phyloP scores from a whole-genome alignment of 2,329 filamentous ascomycete genomes.

The Chaetomium sp. region DNA sequence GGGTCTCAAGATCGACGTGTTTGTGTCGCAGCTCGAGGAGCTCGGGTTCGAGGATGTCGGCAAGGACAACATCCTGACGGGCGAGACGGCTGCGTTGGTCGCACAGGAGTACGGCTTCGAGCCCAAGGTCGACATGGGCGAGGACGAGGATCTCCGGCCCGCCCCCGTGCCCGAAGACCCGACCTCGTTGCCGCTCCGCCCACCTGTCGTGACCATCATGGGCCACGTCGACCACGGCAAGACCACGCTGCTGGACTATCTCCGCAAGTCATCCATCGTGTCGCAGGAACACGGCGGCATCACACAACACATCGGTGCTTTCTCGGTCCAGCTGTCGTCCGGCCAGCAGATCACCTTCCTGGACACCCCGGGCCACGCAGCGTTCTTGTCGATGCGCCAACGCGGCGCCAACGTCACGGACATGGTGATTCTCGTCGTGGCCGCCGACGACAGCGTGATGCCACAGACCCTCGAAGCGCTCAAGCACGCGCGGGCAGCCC shows the following conservation, averaged over 20 bases:
- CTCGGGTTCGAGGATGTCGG: slow-evolving; percentile 85
- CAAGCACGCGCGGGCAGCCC: slow-evolving; percentile 80
- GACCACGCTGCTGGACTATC: slow-evolving; percentile 88
- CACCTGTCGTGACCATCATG: slow-evolving; percentile 98
- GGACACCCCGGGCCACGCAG: slow-evolving; percentile 92
- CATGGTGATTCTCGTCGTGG: slow-evolving; percentile 91
- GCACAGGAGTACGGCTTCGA: slow-evolving; percentile 92
- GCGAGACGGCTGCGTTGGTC: slow-evolving; percentile 83
- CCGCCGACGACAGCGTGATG: slow-evolving; percentile 95
- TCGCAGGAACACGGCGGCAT: slow-evolving; percentile 93
- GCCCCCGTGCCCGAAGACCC: slow-evolving; percentile 63
- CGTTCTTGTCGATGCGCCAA: slow-evolving; percentile 92
- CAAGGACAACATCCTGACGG: slow-evolving; percentile 78
- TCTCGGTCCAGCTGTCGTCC: slow-evolving; percentile 79
- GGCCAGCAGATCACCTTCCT: slow-evolving; percentile 93
- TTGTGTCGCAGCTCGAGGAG: slow-evolving; percentile 68
- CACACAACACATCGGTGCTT: slow-evolving; percentile 97
- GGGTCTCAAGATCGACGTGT: slow-evolving; percentile 62
- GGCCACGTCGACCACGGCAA: slow-evolving; percentile 98
- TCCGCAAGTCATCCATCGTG: slow-evolving; percentile 87
- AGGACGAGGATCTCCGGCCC: slow-evolving; percentile 63
- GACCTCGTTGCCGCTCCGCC: slow-evolving; percentile 62
- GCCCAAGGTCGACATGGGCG: slow-evolving; percentile 63
- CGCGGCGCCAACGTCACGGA: slow-evolving; percentile 94
- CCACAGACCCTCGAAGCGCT: slow-evolving; percentile 94